phyloP scores from a whole-genome alignment of 2,329 filamentous ascomycete genomes.

The Clarireedia homoeocarpa region DNA sequence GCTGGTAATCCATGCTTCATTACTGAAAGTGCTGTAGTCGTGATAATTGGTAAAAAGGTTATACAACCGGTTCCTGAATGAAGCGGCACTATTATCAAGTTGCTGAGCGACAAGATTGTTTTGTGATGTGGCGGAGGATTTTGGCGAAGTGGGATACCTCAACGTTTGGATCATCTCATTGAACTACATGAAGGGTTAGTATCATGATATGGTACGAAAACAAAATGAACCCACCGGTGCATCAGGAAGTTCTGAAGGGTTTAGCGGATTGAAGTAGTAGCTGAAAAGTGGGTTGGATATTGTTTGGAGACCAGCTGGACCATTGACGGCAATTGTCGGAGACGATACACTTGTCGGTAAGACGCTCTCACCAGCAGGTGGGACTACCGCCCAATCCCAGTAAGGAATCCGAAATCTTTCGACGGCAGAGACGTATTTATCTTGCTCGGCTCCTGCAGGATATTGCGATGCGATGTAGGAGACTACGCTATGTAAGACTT shows the following conservation, averaged over 20 bases:
- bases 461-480: slow-evolving; percentile 35
- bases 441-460: slow-evolving; percentile 24
- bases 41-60: slow-evolving; percentile 60
- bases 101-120: slow-evolving; percentile 47
- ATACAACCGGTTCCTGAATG: slow-evolving; percentile 56
- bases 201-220: neutral
- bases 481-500: slow-evolving; percentile 42
- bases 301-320: slow-evolving; percentile 37
- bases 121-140: slow-evolving; percentile 44
- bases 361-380: slow-evolving; percentile 40
- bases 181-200: slow-evolving; percentile 36
- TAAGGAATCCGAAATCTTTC: slow-evolving; percentile 37
- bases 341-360: slow-evolving; percentile 41
- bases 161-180: slow-evolving; percentile 53
- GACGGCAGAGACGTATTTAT: slow-evolving; percentile 38
- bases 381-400: slow-evolving; percentile 41
- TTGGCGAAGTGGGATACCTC: slow-evolving; percentile 40
- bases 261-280: slow-evolving; percentile 39
- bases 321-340: slow-evolving; percentile 40
- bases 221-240: slow-evolving; percentile 42
- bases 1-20: slow-evolving; percentile 52
- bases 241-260: slow-evolving; percentile 45
- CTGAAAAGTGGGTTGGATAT: slow-evolving; percentile 46
- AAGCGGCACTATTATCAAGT: slow-evolving; percentile 44
- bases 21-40: slow-evolving; percentile 62